Conservation (phyloP, 805 yeast species). For the Candida easanensis region DNA sequence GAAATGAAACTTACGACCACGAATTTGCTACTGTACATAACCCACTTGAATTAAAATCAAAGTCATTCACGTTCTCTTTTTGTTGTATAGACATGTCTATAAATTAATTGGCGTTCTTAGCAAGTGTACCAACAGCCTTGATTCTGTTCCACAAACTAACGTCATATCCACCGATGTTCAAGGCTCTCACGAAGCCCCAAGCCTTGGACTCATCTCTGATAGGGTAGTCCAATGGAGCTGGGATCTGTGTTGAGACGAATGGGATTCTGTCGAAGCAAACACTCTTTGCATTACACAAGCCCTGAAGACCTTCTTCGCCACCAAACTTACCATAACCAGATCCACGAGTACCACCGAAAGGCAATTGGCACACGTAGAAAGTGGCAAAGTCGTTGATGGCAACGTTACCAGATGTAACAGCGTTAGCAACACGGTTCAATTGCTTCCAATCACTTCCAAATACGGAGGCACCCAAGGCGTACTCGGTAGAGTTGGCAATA, state of each 20-base stretch:
- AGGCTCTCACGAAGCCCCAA: slow-evolving; percentile 80
- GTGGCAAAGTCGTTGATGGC: slow-evolving; percentile 98
- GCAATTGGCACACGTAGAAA: slow-evolving; percentile 90
- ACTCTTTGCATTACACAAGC: slow-evolving; percentile 83
- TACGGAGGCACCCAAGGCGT: slow-evolving; percentile 89
- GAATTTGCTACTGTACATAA: too few species aligned
- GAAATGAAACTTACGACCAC: not conserved
- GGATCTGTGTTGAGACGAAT: slow-evolving; percentile 77
- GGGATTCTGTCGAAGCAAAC: slow-evolving; percentile 82
- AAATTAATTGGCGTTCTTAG: slow-evolving; percentile 38
- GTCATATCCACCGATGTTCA: slow-evolving; percentile 84
- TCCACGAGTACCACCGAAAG: slow-evolving; percentile 92
- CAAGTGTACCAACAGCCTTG: slow-evolving; percentile 51
- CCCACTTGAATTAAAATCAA: too few species aligned
- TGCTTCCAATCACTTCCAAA: slow-evolving; percentile 65
- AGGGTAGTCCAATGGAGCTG: slow-evolving; percentile 90
- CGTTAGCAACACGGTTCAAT: slow-evolving; percentile 61
- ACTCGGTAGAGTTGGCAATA: slow-evolving; percentile 80
- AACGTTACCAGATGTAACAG: slow-evolving; percentile 80
- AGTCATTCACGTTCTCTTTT: not conserved
- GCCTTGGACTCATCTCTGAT: slow-evolving; percentile 76
- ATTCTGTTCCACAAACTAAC: slow-evolving; percentile 66
- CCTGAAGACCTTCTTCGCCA: slow-evolving; percentile 94
- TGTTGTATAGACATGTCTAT: not conserved
- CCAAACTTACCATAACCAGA: slow-evolving; percentile 98